Conservation (phyloP, 306 rosid genomes). For the Pterocarpus santalinus region DNA sequence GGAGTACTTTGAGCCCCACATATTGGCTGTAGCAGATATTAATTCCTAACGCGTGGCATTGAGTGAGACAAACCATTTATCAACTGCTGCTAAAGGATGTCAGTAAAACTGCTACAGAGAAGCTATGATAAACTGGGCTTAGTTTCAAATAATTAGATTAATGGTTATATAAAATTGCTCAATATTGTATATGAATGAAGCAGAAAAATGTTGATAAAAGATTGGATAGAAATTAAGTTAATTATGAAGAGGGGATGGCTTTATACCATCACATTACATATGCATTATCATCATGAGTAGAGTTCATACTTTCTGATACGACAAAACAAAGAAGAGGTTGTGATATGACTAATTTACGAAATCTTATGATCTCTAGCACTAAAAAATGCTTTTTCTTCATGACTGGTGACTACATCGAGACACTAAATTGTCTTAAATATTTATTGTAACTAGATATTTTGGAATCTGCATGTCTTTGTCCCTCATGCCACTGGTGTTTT, state of each 20-base stretch:
- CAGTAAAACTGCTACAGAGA: not conserved
- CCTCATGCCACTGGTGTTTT: not conserved
- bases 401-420: not conserved
- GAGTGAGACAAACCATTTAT: not conserved
- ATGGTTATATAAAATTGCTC: not conserved
- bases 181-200: not conserved
- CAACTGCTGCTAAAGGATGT: not conserved
- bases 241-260: not conserved
- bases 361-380: not conserved
- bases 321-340: not conserved
- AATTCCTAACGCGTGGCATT: not conserved
- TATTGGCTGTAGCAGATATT: not conserved
- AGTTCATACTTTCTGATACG: not conserved
- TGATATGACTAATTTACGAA: not conserved
- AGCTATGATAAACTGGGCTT: not conserved
- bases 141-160: not conserved
- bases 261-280: not conserved
- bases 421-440: not conserved
- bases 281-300: not conserved
- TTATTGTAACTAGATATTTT: not conserved
- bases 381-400: not conserved
- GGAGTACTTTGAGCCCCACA: conserved; percentile 23
- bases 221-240: not conserved
- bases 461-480: not conserved
- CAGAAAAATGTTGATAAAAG: not conserved